Evolutionary conservation across 1,284 basidiomycete species (phyloP), one percentile per base, ranked within the genome.

Genomic region (Melanopsichium pennsylvanicum): DNA sequence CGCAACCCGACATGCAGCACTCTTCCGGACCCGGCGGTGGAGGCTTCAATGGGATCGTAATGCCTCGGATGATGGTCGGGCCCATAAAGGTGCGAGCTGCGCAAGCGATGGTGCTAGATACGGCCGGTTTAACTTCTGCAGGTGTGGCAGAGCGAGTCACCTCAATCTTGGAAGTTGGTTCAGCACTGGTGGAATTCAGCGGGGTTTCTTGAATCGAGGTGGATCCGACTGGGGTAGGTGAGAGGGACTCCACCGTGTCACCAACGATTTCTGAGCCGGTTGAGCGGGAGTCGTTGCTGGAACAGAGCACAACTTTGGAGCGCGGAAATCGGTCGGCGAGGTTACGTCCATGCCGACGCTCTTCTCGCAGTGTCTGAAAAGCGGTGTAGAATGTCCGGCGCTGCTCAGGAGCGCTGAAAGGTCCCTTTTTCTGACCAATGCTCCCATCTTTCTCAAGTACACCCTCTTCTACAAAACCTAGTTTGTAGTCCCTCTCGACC

Each of bases 1-100:
- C 90, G 74, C 92, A 94, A 25, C 91, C 91, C 9, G 90, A 92
- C 91, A 92, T 93, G 82, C 92, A 93, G 81, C 92, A 93, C 82
- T 92, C 79, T 52, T 80, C 80, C 4, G 78, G 72, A 3, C 80
- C 79, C 1, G 80, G 80, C 16, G 80, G 77, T 23, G 42, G 48
- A 1, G 79, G 79, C 13, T 56, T 62, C 22, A 61, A 42, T 2
- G 77, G 75, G 27, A 79, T 61, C 21, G 38, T 25, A 29, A 76
- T 63, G 26, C 64, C 72, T 10, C 72, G 55, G 32, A 72, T 60
- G 19, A 16, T 37, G 2, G 55, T 57, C 6, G 52, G 46, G 1
- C 52, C 58, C 52, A 54, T 38, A 31, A 18, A 15, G 36, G 16
- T 3, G 12, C 13, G 27, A 35, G 32, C 26, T 12, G 6, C 6